Evolutionary conservation across 2,329 filamentous ascomycete species (phyloP), one percentile per base, ranked within the genome.

Genomic region (Phialemoniopsis sp.): DNA sequence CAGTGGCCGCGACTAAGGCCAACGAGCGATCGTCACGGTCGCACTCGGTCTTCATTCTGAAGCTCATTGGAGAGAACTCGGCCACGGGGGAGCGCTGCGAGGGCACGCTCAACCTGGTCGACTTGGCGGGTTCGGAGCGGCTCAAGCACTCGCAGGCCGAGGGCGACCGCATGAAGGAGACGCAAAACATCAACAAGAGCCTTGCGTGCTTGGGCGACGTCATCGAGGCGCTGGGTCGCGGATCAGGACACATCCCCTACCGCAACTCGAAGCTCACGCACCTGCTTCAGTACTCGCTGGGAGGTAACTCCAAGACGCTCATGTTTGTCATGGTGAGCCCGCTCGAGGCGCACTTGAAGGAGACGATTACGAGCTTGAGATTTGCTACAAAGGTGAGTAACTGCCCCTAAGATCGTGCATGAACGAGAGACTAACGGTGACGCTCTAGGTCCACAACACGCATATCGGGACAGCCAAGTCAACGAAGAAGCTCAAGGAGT

Each of bases 311-410:
- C 51, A 95, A 96, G 67, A 98, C 93, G 1, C 82, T 98, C 53
- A 98, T 98, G 93, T 95, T 98, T 61, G 89, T 97, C 59, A 97
- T 97, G 90, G 87, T 95, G 41, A 93, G 86, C 51, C 93, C 93
- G 28, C 70, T 97, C 43, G 87, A 94, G 67, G 86, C 82, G 6
- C 93, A 97, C 67, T 70, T 96, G 48, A 86, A 85, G 55, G 93
- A 98, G 72, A 96, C 90, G 4, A 71, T 96, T 58, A 95, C 90
- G 33, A 96, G 89, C 72, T 72, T 98, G 62, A 85, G 93, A 55
- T 98, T 98, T 63, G 93, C 93, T 13, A 94, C 88, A 28, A 97
- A 95, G 76, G 89, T 89, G 63, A 57, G 68, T 56, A 40, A 36
- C 29, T 4, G 15, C 21, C 12, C 29, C 14, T 14, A n/a, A n/a